phyloP scores from a whole-genome alignment of 495 filamentous ascomycete species.

The Annulohypoxylon bovei region DNA sequence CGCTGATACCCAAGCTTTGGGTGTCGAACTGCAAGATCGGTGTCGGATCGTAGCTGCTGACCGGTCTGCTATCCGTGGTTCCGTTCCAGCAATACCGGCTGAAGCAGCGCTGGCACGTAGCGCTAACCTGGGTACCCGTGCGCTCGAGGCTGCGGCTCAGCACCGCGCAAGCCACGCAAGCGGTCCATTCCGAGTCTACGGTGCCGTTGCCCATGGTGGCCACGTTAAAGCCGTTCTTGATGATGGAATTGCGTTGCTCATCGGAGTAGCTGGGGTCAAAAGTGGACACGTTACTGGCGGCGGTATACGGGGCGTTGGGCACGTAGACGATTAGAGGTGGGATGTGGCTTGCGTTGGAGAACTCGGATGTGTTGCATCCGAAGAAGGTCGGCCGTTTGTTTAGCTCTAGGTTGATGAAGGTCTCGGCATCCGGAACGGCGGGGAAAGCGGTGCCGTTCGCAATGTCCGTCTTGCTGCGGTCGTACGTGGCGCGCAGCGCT shows the following conservation, averaged over 20 bases:
- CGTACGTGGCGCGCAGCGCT: slow-evolving; percentile 81
- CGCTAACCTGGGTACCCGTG: slow-evolving; percentile 69
- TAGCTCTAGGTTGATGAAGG: slow-evolving; percentile 85
- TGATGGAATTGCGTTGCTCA: slow-evolving; percentile 75
- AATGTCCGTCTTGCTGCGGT: slow-evolving; percentile 72
- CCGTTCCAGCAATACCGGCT: slow-evolving; percentile 89
- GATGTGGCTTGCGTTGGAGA: slow-evolving; percentile 55
- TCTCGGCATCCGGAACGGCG: slow-evolving; percentile 79
- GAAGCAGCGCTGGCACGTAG: slow-evolving; percentile 79
- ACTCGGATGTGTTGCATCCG: slow-evolving; percentile 81
- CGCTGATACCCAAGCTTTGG: neutral
- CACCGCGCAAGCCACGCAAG: slow-evolving; percentile 90
- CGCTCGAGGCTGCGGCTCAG: slow-evolving; percentile 77
- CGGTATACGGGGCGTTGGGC: slow-evolving; percentile 85
- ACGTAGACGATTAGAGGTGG: slow-evolving; percentile 87
- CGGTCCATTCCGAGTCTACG: slow-evolving; percentile 73
- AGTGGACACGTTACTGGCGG: slow-evolving; percentile 77
- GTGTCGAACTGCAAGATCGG: slow-evolving; percentile 22
- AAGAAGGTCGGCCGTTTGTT: slow-evolving; percentile 93
- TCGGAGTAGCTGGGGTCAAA: slow-evolving; percentile 70
- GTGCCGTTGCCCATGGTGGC: slow-evolving; percentile 86
- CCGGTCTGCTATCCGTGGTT: slow-evolving; percentile 58
- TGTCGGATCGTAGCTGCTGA: slow-evolving; percentile 48
- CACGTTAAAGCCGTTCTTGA: slow-evolving; percentile 83
- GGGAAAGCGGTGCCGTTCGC: slow-evolving; percentile 88